Percentiles rank a stretch among this genome's conserved stretches.
Evolutionary conservation across 2,329 filamentous ascomycete species (phyloP).

Genomic region (Plenodomus lindquistii): DNA sequence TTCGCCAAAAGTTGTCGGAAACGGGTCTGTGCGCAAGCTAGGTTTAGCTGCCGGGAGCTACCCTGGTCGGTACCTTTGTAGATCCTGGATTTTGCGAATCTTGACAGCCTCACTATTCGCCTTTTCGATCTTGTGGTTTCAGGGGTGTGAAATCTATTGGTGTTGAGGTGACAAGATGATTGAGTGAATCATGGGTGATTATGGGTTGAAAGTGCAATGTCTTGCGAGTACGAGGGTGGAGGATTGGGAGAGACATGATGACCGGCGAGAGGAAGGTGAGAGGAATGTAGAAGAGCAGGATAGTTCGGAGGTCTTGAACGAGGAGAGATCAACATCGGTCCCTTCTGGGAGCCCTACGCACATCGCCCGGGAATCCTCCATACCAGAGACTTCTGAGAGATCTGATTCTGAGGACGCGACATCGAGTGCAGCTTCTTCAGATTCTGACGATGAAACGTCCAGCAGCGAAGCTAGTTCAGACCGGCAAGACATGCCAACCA

Average conservation of each 20-base stretch:
- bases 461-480: not conserved
- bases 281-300: not conserved
- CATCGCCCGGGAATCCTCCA: too few relatives aligned
- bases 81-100: not conserved
- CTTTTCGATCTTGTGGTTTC: not conserved
- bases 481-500: not conserved
- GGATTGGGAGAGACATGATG: conserved; percentile 1
- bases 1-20: not conserved
- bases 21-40: not conserved
- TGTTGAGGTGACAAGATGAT: not conserved
- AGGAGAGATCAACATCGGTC: not conserved
- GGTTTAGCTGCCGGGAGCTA: not conserved
- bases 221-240: conserved; percentile 24
- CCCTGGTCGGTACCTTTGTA: not conserved
- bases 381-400: not conserved
- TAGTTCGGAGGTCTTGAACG: not conserved
- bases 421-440: conserved; percentile 4
- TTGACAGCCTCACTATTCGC: not conserved
- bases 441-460: conserved; percentile 1
- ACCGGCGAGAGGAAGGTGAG: not conserved
- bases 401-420: not conserved
- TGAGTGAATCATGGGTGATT: conserved; percentile 15
- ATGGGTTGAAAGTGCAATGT: conserved; percentile 19
- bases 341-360: not conserved
- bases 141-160: not conserved